Percentiles rank a stretch among this genome's conserved stretches.
These are phyloP conservation scores for Diplocarpon mali DNA, from an alignment of 2,329 filamentous ascomycete genomes.

Conservation along the genomic window DNA sequence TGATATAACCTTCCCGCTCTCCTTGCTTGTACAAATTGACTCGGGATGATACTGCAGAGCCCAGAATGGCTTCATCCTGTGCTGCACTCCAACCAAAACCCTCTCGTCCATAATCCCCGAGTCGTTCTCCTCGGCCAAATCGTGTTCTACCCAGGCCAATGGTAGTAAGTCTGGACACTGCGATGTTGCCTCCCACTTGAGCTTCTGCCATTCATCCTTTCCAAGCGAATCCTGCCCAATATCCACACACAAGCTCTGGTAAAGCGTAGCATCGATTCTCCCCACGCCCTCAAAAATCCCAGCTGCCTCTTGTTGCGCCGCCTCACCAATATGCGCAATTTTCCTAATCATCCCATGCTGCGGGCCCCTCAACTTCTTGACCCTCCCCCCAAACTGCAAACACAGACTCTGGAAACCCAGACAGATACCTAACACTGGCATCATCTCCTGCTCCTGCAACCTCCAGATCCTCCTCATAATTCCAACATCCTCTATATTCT, in stretches of 20 bases:
- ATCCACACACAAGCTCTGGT: conserved; percentile 31
- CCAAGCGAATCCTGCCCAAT: conserved; percentile 21
- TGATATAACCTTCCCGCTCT: conserved; percentile 40
- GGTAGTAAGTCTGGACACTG: conserved; percentile 22
- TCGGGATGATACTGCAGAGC: conserved; percentile 64
- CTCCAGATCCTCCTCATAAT: conserved; percentile 68
- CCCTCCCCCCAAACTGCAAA: conserved; percentile 43
- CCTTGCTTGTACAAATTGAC: conserved; percentile 52
- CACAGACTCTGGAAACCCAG: conserved; percentile 60
- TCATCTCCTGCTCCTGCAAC: conserved; percentile 42
- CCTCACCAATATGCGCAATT: conserved; percentile 36
- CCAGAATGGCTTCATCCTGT: conserved; percentile 50
- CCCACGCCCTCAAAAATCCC: conserved; percentile 23
- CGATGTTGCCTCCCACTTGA: conserved; percentile 18
- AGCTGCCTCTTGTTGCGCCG: conserved; percentile 1
- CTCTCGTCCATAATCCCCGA: conserved; percentile 23
- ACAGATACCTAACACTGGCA: conserved; percentile 74
- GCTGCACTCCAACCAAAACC: conserved; percentile 51
- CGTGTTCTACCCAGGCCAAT: conserved; percentile 27
- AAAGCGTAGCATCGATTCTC: conserved; percentile 28
- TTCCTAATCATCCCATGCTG: conserved; percentile 52
- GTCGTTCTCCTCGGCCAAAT: conserved; percentile 14
- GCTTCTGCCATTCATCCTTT: conserved; percentile 15
- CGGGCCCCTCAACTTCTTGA: conserved; percentile 42
- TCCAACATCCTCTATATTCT: conserved; percentile 64